Base-by-base conservation (phyloP, 805 yeast genomes). In the Yarrowia sp. region DNA sequence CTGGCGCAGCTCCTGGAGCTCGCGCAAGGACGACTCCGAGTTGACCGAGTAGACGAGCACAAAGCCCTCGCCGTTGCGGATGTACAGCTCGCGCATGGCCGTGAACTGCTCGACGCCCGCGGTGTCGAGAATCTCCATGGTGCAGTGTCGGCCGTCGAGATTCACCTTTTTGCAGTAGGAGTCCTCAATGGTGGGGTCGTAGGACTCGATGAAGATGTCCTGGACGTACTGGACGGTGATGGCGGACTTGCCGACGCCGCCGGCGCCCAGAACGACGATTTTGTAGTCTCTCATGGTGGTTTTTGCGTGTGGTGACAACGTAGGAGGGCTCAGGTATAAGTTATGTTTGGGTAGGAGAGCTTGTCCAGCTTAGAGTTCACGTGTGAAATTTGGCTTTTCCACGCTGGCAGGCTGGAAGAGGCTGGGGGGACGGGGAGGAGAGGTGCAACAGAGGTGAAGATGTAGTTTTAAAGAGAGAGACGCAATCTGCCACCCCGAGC, bases 171-270 rank as follows among this genome's bases (percentile, higher is more conserved):
- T 92, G 49, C 96, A 79, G 74, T 93, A 94, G 0, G 97, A 90
- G 71, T 93, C 98, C 72, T 93, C 99, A 66, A 93, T 94, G 8
- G 99, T 94, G 8, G 99, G 98, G 70, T 93, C 98, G 75, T 93
- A 93, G 35, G 90, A 82, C 69, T 93, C 97, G 62, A 90, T 84
- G 72, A 90, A 92, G 2, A 88, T 87, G 10, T 94, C 94, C 72
- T 90, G 96, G 3, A 90, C 96, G 70, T 88, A 92, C 71, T 90
- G 96, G 6, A 90, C 96, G 1, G 97, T 91, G 39, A 93, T 78
- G 38, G 96, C 91, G 22, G 97, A 90, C 70, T 93, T 93, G 68
- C 99, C 99, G 8, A 90, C 97, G 75, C 97, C 97, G 68, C 97
- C 97, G 13, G 97, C 96, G 64, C 99, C 99, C 63, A 93, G 78